Percentiles rank a stretch among this genome's conserved stretches.
Evolutionary conservation across 805 yeast genomes (phyloP).

Genomic region (Teunomyces barrocoloradensis): DNA sequence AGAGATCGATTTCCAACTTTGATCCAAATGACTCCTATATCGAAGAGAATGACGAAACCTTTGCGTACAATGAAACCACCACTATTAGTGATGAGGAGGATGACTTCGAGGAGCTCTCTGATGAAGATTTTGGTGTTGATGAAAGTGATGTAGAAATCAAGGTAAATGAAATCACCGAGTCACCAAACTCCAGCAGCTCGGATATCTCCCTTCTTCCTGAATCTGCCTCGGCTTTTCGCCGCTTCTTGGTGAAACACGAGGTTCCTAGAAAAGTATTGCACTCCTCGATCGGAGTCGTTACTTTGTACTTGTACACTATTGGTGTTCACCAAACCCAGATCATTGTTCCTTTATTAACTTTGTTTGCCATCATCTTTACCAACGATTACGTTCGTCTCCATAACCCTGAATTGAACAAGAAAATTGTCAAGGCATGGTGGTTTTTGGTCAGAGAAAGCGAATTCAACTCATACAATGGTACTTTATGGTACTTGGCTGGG

Average conservation of each 20-base stretch:
- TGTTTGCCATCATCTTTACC: constrained; percentile 54
- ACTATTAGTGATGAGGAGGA: constrained; percentile 15
- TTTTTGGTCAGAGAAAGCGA: constrained; percentile 85
- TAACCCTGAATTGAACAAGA: constrained; percentile 57
- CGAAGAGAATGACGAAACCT: constrained; percentile 42
- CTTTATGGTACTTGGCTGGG: constrained; percentile 83
- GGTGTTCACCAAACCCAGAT: constrained; percentile 58
- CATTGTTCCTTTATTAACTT: constrained; percentile 54
- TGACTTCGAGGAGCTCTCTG: constrained; percentile 9
- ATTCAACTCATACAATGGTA: constrained; percentile 72
- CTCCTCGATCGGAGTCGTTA: constrained; percentile 81
- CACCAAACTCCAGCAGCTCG: background rate
- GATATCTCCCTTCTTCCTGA: background rate
- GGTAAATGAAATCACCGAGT: constrained; percentile 2
- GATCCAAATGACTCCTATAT: constrained; percentile 28
- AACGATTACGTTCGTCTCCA: constrained; percentile 70
- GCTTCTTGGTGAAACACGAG: constrained; percentile 73
- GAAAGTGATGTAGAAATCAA: constrained; percentile 2
- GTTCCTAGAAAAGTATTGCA: constrained; percentile 86
- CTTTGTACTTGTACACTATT: constrained; percentile 66
- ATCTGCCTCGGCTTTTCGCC: constrained; percentile 9
- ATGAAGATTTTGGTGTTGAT: constrained; percentile 14
- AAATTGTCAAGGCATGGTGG: constrained; percentile 69
- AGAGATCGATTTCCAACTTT: constrained; percentile 17
- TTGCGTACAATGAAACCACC: constrained; percentile 23